Conservation (phyloP, 345 rosid genomes). For the Trapa incisa region DNA sequence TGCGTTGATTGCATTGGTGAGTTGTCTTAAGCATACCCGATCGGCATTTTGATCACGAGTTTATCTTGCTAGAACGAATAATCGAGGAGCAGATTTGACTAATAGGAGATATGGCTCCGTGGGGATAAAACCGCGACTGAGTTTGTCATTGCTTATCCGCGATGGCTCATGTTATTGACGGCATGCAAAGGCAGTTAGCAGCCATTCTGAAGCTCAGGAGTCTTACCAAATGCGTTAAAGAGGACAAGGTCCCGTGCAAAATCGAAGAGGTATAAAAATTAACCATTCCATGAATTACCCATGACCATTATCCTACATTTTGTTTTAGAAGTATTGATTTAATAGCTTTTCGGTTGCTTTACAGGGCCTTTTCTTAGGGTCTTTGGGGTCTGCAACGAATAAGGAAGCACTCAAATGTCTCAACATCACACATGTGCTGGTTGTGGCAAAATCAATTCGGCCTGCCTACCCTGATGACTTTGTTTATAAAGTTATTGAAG, state of each 20-base stretch:
- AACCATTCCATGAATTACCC: too few species aligned
- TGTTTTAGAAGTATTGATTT: background rate
- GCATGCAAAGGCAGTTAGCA: constrained; percentile 27
- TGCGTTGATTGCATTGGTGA: too few species aligned
- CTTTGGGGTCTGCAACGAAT: constrained; percentile 45
- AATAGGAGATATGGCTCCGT: background rate
- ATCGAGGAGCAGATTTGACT: background rate
- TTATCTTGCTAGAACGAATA: background rate
- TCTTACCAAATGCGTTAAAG: constrained; percentile 25
- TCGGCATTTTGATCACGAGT: background rate
- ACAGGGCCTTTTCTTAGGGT: constrained; percentile 8
- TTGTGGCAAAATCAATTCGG: constrained; percentile 44
- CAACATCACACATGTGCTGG: constrained; percentile 58
- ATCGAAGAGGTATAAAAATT: constrained; percentile 32
- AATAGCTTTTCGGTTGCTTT: background rate
- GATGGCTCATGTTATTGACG: constrained; percentile 29
- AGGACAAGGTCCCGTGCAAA: constrained; percentile 33
- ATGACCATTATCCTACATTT: background rate
- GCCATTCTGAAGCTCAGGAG: constrained; percentile 35
- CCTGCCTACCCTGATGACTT: constrained; percentile 53
- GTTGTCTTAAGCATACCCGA: background rate
- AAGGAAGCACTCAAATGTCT: constrained; percentile 39
- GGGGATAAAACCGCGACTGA: background rate
- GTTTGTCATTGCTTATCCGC: background rate
- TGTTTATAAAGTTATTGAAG: constrained; percentile 50